Base-by-base conservation (phyloP, 768 basidiomycete species). In the Kwoniella newhampshirensis region DNA sequence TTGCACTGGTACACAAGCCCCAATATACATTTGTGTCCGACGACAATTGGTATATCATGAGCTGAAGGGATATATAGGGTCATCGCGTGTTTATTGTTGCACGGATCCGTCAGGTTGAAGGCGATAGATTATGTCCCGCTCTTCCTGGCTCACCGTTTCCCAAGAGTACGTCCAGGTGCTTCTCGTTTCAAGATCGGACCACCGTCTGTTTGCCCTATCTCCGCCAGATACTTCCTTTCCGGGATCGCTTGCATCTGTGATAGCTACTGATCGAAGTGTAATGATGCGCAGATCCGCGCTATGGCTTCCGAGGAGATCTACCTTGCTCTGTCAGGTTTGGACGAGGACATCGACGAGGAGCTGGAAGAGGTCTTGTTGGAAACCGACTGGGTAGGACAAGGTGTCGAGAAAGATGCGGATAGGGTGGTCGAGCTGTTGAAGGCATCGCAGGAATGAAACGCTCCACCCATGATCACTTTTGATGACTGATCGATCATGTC, bases 251-350 rank as follows among this genome's bases (percentile, higher is more conserved):
- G n/a, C n/a, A n/a, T n/a, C n/a, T n/a, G n/a, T n/a, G n/a, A n/a
- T n/a, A 66, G 37, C 53, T 35, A 32, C 32, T 42, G 20, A 41
- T 55, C 35, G 35, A 35, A 32, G 30, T 27, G 21, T 18, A 35
- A 23, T 23, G n/a, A n/a, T 50, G 32, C 42, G 26, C 63, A 94
- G 91, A 80, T 92, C 54, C 85, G 92, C 53, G 81, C 85, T 9
- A 84, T 86, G 57, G 85, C 88, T 1, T 88, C 90, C 2, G 92
- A 94, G 74, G 83, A 87, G 60, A 74, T 96, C 7, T 96, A 91
- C 70, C 78, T 89, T 25, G 81, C 84, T 15, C 75, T 93, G 5
- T 64, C 63, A 18, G 35, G 32, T 4, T 58, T 59, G 1, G 39
- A 49, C 18, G 56, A 59, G 12, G 64, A 71, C 25, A 49, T 67